Conservation (phyloP, 495 filamentous ascomycete species). For the Aeminium ludgeri region DNA sequence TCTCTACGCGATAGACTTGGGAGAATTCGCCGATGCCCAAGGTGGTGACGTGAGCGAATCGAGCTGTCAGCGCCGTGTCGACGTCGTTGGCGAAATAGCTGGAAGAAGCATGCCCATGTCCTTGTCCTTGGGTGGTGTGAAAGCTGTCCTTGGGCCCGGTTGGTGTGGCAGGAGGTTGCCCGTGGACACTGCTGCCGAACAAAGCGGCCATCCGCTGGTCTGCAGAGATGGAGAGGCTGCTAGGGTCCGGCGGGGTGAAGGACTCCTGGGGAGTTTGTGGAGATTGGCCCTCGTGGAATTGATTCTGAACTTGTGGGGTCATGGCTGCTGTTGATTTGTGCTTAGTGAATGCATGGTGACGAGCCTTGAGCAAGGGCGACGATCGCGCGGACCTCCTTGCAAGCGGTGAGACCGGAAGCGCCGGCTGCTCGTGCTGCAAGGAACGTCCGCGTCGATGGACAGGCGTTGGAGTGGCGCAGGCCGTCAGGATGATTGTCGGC, state of each 20-base stretch:
- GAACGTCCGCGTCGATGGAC: slow-evolving; percentile 2
- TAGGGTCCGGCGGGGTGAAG: slow-evolving; percentile 64
- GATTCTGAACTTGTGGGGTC: not conserved
- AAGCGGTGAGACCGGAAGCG: slow-evolving; percentile 8
- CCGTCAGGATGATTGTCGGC: slow-evolving; percentile 12
- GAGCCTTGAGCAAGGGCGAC: not conserved
- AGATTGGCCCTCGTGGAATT: slow-evolving; percentile 30
- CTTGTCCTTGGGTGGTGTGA: slow-evolving; percentile 29
- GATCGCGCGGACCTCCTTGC: slow-evolving; percentile 27
- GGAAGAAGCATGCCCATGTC: slow-evolving; percentile 19
- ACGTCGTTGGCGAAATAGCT: slow-evolving; percentile 45
- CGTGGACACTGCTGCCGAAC: slow-evolving; percentile 26
- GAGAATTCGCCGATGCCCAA: slow-evolving; percentile 87
- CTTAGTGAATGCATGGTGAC: slow-evolving; percentile 5
- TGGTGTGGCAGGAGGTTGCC: slow-evolving; percentile 60
- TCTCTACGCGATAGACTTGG: slow-evolving; percentile 64
- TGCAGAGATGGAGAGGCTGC: slow-evolving; percentile 58
- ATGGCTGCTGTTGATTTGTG: not conserved
- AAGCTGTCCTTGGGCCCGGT: slow-evolving; percentile 48
- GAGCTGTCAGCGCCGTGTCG: slow-evolving; percentile 47
- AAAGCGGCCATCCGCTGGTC: slow-evolving; percentile 26
- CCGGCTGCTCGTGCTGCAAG: slow-evolving; percentile 1
- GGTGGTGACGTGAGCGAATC: slow-evolving; percentile 60
- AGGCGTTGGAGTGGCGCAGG: slow-evolving; percentile 6
- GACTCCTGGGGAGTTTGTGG: slow-evolving; percentile 68